A percentile compares a stretch with the other conserved stretches of the same genome.
Evolutionary conservation across 768 basidiomycete genomes (phyloP).

Genomic region (Albatrellus ellisii): DNA sequence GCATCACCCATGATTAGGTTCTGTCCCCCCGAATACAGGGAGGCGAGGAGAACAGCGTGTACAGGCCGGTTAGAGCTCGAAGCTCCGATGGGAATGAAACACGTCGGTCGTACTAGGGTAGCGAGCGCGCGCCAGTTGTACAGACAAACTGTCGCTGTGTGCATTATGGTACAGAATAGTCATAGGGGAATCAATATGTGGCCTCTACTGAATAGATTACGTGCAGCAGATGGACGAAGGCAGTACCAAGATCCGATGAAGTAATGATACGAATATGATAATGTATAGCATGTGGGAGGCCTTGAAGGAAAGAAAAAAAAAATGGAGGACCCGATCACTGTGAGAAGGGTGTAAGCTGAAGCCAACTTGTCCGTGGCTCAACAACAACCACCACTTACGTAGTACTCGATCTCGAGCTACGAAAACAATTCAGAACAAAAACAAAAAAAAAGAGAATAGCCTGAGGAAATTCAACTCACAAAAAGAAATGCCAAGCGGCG

Average conservation of each 20-base stretch:
- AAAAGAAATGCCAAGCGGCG: slow-evolving; percentile 78
- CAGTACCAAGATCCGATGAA: background rate
- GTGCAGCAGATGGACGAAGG: background rate
- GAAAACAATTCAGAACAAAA: background rate
- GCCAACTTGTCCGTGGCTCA: background rate
- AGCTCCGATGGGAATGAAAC: no score
- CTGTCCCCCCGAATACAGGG: no score
- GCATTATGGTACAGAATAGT: no score
- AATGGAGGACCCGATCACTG: slow-evolving; percentile 6
- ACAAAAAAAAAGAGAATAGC: background rate
- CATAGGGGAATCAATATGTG: no score
- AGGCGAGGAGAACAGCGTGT: no score
- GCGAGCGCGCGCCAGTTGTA: no score
- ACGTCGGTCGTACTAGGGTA: no score
- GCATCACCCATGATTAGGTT: no score
- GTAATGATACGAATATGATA: slow-evolving; percentile 2
- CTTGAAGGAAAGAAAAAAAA: background rate
- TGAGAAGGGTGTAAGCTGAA: background rate
- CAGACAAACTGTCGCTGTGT: no score
- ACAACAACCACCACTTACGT: slow-evolving; percentile 35
- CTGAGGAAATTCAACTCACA: slow-evolving; percentile 59
- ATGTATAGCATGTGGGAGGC: background rate
- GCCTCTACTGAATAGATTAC: background rate
- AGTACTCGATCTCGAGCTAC: slow-evolving; percentile 93
- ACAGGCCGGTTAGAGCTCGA: no score